Percentiles rank a stretch among this genome's conserved stretches.
Evolutionary conservation across 305 asterid genomes (phyloP).

Genomic region (Fraxinus velutina): DNA sequence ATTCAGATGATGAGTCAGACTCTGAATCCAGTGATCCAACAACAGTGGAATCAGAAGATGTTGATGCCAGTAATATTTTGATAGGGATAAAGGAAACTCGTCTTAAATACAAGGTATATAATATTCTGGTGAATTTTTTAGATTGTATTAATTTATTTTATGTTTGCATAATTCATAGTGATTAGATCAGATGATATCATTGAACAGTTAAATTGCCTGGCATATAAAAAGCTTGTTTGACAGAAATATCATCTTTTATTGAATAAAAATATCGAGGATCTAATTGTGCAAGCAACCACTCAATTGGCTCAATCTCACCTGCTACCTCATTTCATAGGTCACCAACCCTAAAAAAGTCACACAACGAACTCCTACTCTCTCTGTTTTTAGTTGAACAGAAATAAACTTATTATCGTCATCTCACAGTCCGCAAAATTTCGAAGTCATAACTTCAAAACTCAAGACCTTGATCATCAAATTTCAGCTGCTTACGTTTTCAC

Average conservation of each 20-base stretch:
- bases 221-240: not conserved
- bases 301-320: not conserved
- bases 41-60: constrained; percentile 40
- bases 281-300: not conserved
- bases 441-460: not conserved
- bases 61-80: constrained; percentile 48
- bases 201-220: not conserved
- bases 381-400: not conserved
- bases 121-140: not conserved
- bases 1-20: constrained; percentile 58
- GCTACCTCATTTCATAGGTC: not conserved
- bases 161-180: not conserved
- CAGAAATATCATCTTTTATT: not conserved
- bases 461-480: not conserved
- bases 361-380: not conserved
- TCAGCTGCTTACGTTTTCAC: not conserved
- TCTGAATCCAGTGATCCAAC: constrained; percentile 36
- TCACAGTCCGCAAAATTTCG: not conserved
- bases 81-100: constrained; percentile 60
- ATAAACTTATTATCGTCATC: not conserved
- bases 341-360: not conserved
- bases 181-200: not conserved
- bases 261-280: not conserved
- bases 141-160: constrained; percentile 1
- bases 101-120: constrained; percentile 65